phyloP scores from a whole-genome alignment of 2,329 filamentous ascomycete genomes.

The Fusarium nygamai region DNA sequence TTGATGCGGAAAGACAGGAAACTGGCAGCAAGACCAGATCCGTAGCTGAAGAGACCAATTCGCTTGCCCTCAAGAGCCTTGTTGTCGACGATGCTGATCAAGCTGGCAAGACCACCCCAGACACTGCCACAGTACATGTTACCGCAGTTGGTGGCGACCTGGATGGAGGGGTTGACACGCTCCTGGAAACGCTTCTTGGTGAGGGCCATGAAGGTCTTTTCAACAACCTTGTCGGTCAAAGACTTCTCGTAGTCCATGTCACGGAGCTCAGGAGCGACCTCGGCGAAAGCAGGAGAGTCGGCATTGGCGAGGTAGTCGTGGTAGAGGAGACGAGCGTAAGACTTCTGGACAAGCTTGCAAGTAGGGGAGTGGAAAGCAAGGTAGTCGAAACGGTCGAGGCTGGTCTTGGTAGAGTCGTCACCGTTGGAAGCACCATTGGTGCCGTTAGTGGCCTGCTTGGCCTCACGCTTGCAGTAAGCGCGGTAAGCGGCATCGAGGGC shows the following conservation, averaged over 20 bases:
- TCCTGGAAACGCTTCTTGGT: slow-evolving; percentile 87
- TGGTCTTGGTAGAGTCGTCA: slow-evolving; percentile 62
- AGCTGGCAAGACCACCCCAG: slow-evolving; percentile 78
- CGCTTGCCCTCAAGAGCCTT: slow-evolving; percentile 75
- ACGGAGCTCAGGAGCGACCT: slow-evolving; percentile 79
- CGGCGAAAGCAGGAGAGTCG: slow-evolving; percentile 72
- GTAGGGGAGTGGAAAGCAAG: slow-evolving; percentile 85
- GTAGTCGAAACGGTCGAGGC: slow-evolving; percentile 85
- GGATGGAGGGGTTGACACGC: slow-evolving; percentile 76
- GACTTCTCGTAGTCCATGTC: slow-evolving; percentile 84
- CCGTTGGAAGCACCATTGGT: slow-evolving; percentile 63
- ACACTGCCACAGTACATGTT: slow-evolving; percentile 78
- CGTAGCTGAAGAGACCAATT: slow-evolving; percentile 81
- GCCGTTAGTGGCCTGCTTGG: slow-evolving; percentile 65
- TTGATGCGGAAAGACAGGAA: slow-evolving; percentile 79
- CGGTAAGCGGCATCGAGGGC: slow-evolving; percentile 84
- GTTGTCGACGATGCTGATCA: slow-evolving; percentile 72
- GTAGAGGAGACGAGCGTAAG: slow-evolving; percentile 84
- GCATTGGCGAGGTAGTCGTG: slow-evolving; percentile 83
- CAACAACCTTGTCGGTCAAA: slow-evolving; percentile 80
- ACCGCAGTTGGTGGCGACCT: slow-evolving; percentile 80
- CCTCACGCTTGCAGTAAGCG: slow-evolving; percentile 80
- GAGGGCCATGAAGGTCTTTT: slow-evolving; percentile 87
- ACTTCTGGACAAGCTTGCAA: slow-evolving; percentile 89
- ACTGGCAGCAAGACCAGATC: slow-evolving; percentile 76